Conservation (phyloP, 306 rosid species). For the Senna siamea region DNA sequence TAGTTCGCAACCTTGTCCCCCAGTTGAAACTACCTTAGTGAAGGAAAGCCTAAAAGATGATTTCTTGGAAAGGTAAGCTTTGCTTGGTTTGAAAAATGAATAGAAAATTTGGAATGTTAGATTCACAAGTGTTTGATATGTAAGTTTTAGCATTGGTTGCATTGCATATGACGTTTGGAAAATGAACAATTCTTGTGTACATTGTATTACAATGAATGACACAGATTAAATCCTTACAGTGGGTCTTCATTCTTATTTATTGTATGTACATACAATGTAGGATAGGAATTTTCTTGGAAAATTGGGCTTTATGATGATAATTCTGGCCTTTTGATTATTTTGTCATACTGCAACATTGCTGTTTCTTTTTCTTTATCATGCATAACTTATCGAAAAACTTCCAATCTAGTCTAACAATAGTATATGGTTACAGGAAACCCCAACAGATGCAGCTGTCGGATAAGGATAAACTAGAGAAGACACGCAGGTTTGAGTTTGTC, state of each 20-base stretch:
- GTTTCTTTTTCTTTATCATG: neutral
- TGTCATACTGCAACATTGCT: neutral
- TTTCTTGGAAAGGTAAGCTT: slow-evolving; percentile 52
- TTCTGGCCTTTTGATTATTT: slow-evolving; percentile 10
- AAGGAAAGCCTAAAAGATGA: slow-evolving; percentile 57
- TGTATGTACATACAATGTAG: no score
- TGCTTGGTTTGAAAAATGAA: slow-evolving; percentile 6
- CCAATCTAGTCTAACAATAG: slow-evolving; percentile 32
- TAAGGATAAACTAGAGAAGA: slow-evolving; percentile 72
- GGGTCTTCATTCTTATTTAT: no score
- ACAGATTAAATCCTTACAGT: no score
- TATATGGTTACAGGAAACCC: slow-evolving; percentile 56
- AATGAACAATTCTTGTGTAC: no score
- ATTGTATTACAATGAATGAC: no score
- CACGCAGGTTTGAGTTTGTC: slow-evolving; percentile 72
- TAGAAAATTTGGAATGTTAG: neutral
- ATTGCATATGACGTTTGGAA: neutral
- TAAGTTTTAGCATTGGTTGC: slow-evolving; percentile 1
- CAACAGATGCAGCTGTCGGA: slow-evolving; percentile 50
- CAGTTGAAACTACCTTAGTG: slow-evolving; percentile 45
- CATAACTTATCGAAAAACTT: neutral
- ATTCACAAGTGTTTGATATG: neutral
- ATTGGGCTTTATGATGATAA: neutral
- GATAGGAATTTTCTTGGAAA: no score
- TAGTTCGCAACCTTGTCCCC: slow-evolving; percentile 46